These are phyloP conservation scores for Corylus heterophylla DNA, from an alignment of 306 rosid genomes.

Conservation along the genomic window DNA sequence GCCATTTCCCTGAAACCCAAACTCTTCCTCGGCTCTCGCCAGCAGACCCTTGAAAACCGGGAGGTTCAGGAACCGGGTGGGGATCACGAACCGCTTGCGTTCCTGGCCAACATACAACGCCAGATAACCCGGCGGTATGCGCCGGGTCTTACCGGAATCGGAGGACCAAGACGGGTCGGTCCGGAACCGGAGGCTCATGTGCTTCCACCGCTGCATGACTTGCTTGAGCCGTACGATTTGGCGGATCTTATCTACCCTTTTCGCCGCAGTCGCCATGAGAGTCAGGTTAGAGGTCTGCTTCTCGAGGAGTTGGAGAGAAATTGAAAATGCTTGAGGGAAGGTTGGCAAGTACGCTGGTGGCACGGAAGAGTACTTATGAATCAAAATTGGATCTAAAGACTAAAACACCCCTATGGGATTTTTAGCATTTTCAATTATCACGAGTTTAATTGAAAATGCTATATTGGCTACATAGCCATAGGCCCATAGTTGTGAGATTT, in stretches of 20 bases:
- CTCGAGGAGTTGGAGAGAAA: not conserved
- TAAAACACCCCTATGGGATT: no score
- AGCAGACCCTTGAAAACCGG: constrained; percentile 40
- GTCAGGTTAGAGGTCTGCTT: not conserved
- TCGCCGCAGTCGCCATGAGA: constrained; percentile 40
- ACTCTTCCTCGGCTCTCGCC: constrained; percentile 46
- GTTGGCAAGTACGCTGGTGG: not conserved
- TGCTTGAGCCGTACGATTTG: constrained; percentile 48
- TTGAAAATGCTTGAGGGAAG: not conserved
- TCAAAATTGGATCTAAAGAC: no score
- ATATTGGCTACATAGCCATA: no score
- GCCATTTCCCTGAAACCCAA: constrained; percentile 37
- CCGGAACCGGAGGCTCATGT: constrained; percentile 19
- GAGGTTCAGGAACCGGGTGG: constrained; percentile 49
- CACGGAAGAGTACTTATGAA: no score
- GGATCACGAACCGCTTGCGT: constrained; percentile 46
- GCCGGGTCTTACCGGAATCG: not conserved
- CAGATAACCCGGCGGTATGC: constrained; percentile 35
- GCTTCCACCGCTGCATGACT: constrained; percentile 34
- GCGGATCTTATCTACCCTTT: constrained; percentile 46
- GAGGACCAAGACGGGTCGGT: not conserved
- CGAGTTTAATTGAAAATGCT: no score
- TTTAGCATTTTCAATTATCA: no score
- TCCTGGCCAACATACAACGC: constrained; percentile 50
- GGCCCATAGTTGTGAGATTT: no score